Conservation (phyloP, 441 rosid species). For the Populus trichocarpa region DNA sequence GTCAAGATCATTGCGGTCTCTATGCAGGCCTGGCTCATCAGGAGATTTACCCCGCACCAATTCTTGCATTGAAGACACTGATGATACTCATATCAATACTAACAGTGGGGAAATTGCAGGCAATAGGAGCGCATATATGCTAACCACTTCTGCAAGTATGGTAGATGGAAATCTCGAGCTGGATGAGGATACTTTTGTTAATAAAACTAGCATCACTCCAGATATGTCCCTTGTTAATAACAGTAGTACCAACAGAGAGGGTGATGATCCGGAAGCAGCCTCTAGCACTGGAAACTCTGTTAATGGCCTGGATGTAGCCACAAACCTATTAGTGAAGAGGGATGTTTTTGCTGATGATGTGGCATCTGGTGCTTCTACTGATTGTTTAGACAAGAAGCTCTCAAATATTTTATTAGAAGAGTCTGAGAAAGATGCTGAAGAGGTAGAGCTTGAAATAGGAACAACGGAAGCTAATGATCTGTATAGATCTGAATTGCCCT, state of each 20-base stretch:
- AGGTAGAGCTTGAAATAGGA: constrained; percentile 10
- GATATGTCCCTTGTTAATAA: not conserved
- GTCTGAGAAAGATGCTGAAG: constrained; percentile 23
- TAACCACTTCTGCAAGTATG: constrained; percentile 5
- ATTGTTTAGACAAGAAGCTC: constrained; percentile 29
- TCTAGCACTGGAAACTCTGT: not conserved
- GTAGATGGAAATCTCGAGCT: constrained; percentile 11
- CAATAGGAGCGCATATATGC: not conserved
- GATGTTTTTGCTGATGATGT: constrained; percentile 11
- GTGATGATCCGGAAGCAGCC: not conserved
- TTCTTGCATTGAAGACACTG: constrained; percentile 2
- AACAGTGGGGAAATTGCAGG: constrained; percentile 4
- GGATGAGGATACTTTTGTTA: not conserved
- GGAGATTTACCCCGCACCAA: constrained; percentile 10
- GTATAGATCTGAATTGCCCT: constrained; percentile 36
- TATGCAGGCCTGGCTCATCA: constrained; percentile 32
- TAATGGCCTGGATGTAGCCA: constrained; percentile 2
- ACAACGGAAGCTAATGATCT: constrained; percentile 28
- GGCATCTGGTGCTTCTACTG: constrained; percentile 4
- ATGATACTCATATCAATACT: constrained; percentile 13
- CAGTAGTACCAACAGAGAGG: not conserved
- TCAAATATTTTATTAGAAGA: constrained; percentile 29
- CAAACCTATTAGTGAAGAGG: not conserved
- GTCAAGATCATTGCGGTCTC: constrained; percentile 44
- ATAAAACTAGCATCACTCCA: not conserved